These are phyloP conservation scores for Codiaeum variegatum DNA, from an alignment of 441 rosid genomes.

Conservation along the genomic window DNA sequence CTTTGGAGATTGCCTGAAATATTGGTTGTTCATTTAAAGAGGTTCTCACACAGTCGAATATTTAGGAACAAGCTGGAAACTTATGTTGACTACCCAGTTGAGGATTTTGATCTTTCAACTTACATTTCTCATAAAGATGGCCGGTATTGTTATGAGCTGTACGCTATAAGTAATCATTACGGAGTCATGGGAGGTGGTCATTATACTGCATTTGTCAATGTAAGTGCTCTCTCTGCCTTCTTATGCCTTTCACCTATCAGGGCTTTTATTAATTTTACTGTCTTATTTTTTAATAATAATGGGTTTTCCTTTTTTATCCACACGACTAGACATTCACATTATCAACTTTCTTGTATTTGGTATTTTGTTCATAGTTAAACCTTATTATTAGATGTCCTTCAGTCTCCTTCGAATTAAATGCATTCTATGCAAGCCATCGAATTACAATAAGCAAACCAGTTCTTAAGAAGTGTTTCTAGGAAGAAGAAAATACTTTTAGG, in stretches of 20 bases:
- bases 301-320: background rate
- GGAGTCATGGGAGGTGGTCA: constrained; percentile 79
- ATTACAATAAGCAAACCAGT: background rate
- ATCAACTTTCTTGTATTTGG: background rate
- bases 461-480: background rate
- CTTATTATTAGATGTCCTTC: background rate
- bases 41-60: constrained; percentile 56
- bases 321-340: background rate
- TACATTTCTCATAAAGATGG: constrained; percentile 38
- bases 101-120: constrained; percentile 54
- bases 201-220: constrained; percentile 64
- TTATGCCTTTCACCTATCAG: background rate
- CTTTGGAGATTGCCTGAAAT: constrained; percentile 75
- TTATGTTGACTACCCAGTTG: constrained; percentile 63
- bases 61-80: constrained; percentile 66
- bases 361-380: background rate
- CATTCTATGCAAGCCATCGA: background rate
- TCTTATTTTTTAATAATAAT: background rate
- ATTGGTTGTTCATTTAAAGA: constrained; percentile 65
- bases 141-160: constrained; percentile 38
- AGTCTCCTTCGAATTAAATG: background rate
- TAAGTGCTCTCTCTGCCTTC: constrained; percentile 29
- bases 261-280: background rate
- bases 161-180: constrained; percentile 63
- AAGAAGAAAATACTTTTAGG: too few species aligned